These are phyloP conservation scores for Metarhizium anisopliae DNA, from an alignment of 2,329 filamentous ascomycete genomes.

Conservation along the genomic window DNA sequence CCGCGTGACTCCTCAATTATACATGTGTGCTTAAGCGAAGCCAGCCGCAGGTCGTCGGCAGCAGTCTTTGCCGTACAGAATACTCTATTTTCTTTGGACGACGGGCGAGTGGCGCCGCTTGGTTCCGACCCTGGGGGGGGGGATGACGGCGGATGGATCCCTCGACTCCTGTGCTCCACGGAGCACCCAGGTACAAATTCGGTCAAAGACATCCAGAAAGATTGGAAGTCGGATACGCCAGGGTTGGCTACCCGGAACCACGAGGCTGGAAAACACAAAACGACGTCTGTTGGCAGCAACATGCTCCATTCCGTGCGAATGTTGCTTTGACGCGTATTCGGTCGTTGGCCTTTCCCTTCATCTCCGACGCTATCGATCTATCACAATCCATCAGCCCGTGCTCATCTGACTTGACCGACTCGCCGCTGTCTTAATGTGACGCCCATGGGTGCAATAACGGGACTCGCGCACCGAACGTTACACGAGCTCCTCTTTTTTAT, in stretches of 20 bases:
- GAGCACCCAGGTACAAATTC: not conserved
- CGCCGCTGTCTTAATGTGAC: not conserved
- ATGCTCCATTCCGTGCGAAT: not conserved
- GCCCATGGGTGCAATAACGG: not conserved
- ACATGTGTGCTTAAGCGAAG: slow-evolving; percentile 5
- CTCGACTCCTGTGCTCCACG: not conserved
- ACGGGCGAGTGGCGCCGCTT: slow-evolving; percentile 1
- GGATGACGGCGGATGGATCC: not conserved
- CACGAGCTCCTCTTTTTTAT: not conserved
- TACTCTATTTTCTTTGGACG: slow-evolving; percentile 2
- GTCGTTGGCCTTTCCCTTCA: not conserved
- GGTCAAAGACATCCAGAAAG: not conserved
- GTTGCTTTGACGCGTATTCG: not conserved
- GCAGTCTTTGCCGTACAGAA: not conserved
- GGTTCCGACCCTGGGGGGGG: slow-evolving; percentile 5
- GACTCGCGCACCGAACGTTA: not conserved
- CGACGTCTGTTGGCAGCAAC: not conserved
- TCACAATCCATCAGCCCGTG: not conserved
- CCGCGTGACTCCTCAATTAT: slow-evolving; percentile 6
- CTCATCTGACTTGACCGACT: not conserved
- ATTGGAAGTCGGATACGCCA: not conserved
- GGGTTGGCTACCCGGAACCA: not conserved
- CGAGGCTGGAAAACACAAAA: not conserved
- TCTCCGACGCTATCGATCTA: not conserved
- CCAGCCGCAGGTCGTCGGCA: slow-evolving; percentile 1